Conservation (phyloP, 495 filamentous ascomycete species). For the Cercophora newfieldiana region DNA sequence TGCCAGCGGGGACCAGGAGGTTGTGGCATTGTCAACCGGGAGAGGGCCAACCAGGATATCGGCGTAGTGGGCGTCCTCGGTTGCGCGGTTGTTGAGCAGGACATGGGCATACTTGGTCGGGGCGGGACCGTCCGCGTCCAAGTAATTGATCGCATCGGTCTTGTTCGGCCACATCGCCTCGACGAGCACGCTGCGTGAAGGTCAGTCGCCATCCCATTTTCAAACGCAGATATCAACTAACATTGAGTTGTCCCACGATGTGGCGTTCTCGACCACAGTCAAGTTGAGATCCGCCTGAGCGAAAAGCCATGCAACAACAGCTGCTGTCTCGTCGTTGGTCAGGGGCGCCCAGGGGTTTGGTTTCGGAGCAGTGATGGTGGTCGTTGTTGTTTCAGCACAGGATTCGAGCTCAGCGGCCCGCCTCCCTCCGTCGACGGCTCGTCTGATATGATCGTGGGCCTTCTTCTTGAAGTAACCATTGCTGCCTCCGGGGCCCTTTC, state of each 20-base stretch:
- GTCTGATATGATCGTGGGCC: slow-evolving; percentile 26
- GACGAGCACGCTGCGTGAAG: slow-evolving; percentile 30
- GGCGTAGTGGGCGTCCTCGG: slow-evolving; percentile 43
- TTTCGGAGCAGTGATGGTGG: slow-evolving; percentile 34
- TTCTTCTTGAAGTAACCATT: slow-evolving; percentile 21
- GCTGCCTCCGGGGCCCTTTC: slow-evolving; percentile 11
- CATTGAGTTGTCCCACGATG: slow-evolving; percentile 37
- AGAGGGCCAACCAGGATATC: slow-evolving; percentile 52
- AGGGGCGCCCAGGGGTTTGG: slow-evolving; percentile 39
- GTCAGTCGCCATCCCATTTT: not conserved
- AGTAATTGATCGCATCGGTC: slow-evolving; percentile 47
- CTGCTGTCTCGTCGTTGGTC: slow-evolving; percentile 33
- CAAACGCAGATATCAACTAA: slow-evolving; percentile 7
- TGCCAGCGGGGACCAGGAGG: slow-evolving; percentile 38
- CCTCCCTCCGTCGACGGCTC: slow-evolving; percentile 26
- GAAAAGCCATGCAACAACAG: slow-evolving; percentile 38
- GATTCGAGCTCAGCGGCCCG: slow-evolving; percentile 8
- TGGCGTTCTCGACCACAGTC: slow-evolving; percentile 33
- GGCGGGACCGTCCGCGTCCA: slow-evolving; percentile 38
- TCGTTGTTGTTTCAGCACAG: slow-evolving; percentile 25
- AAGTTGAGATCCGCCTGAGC: slow-evolving; percentile 38
- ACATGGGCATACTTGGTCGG: slow-evolving; percentile 52
- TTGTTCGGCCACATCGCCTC: slow-evolving; percentile 57
- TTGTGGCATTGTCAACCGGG: slow-evolving; percentile 42
- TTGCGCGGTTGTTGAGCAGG: slow-evolving; percentile 41